Percentiles rank a stretch among this genome's conserved stretches.
phyloP scores from a whole-genome alignment of 371 early-diverging fungal species.

The Blakeslea trispora region DNA sequence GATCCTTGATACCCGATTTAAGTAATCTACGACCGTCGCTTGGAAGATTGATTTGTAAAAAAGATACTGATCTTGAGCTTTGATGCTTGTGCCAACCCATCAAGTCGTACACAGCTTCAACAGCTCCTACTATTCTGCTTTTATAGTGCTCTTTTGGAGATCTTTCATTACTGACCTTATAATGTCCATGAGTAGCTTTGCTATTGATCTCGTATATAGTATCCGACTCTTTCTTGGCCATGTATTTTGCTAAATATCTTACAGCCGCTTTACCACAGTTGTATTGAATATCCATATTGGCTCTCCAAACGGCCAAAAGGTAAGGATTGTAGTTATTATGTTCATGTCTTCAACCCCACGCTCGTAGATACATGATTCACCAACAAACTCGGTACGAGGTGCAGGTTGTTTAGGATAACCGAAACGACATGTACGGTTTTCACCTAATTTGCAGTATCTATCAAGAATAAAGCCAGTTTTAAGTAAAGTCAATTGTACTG shows the following conservation, averaged over 20 bases:
- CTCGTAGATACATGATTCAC: neutral
- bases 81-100: constrained; percentile 4
- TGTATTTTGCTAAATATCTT: constrained; percentile 7
- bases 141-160: neutral
- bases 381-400: neutral
- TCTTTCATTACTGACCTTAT: neutral
- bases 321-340: constrained; percentile 9
- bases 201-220: neutral
- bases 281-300: neutral
- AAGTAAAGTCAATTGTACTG: neutral
- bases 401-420: constrained; percentile 2
- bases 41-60: neutral
- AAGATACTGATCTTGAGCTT: neutral
- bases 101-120: constrained; percentile 6
- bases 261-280: neutral
- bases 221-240: neutral
- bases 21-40: neutral
- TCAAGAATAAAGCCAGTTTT: too few species aligned
- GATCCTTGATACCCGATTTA: too few species aligned
- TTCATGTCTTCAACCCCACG: neutral
- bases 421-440: constrained; percentile 2
- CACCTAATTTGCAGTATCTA: neutral
- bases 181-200: neutral
- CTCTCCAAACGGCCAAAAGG: neutral
- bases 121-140: neutral